Base-by-base conservation (phyloP, 1,139 yeast genomes). In the Pneumocystis jirovecii region DNA sequence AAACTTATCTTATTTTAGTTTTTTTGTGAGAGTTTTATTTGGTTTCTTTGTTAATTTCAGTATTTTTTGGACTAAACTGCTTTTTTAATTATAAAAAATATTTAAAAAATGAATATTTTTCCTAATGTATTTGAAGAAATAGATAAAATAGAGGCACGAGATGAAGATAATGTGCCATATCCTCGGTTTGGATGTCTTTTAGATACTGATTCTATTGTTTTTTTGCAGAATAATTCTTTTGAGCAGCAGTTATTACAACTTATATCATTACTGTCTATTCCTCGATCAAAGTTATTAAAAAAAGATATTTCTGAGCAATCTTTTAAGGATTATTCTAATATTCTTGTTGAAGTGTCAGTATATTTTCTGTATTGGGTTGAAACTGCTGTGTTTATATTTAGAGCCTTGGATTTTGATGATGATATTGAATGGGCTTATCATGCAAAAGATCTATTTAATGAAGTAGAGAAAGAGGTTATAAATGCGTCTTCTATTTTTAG, bases 391-490 rank as follows among this genome's bases (percentile, higher is more conserved):
- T 50, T 25, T 50, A 50, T 50, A 19, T 50, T 50, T 50, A 50
- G 17, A 15, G 10, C 10, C 12, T 31, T 60, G 10, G 61, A 60
- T 42, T 21, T 17, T 12, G 61, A 60, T 3, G 40, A 60, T 25
- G 61, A 60, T 31, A 42, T 60, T 60, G 61, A 60, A 31, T 60
- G 61, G 61, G 40, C 19, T n/a, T 21, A 39, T 39, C 44, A 42
- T 19, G 40, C 45, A 12, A 60, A 60, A 19, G 40, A 31, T 12
- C 12, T 42, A 31, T 42, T 60, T 19, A 25, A 25, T 39, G 45
- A 60, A 4, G 2, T 60, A 12, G 61, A 60, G 31, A 25, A 21
- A 12, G 61, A 21, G 31, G 25, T 60, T 21, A 12, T 31, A 12
- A 17, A 60, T 60, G 17, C 45, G 0, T 39, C 45, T 10, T 31